These are phyloP conservation scores for Malassezia slooffiae DNA, from an alignment of 1,284 basidiomycete species.

Conservation along the genomic window DNA sequence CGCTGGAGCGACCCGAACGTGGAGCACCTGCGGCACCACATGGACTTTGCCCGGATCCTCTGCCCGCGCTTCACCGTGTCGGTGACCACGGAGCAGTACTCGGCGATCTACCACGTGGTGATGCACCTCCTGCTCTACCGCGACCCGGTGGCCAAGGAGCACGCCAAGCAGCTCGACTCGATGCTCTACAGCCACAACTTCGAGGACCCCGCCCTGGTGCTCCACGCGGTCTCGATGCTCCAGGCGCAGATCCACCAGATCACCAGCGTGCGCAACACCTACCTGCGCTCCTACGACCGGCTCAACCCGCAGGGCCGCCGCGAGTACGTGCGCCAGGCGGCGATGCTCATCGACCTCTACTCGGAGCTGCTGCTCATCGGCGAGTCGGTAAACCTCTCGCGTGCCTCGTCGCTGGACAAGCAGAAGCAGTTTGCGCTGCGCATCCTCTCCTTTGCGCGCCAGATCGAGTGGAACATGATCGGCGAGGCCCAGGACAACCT, in stretches of 20 bases:
- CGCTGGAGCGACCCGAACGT: slow-evolving; percentile 40
- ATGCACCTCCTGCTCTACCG: slow-evolving; percentile 72
- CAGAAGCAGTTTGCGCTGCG: slow-evolving; percentile 68
- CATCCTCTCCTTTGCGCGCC: slow-evolving; percentile 68
- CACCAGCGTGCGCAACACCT: slow-evolving; percentile 29
- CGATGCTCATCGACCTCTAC: slow-evolving; percentile 62
- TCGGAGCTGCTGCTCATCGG: slow-evolving; percentile 70
- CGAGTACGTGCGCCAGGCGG: slow-evolving; percentile 58
- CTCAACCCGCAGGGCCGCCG: slow-evolving; percentile 52
- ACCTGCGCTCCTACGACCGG: slow-evolving; percentile 43
- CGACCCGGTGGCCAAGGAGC: slow-evolving; percentile 56
- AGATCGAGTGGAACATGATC: slow-evolving; percentile 90
- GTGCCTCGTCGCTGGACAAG: slow-evolving; percentile 55
- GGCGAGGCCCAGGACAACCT: slow-evolving; percentile 58
- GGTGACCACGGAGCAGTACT: slow-evolving; percentile 74
- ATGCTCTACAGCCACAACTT: slow-evolving; percentile 85
- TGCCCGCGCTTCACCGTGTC: slow-evolving; percentile 68
- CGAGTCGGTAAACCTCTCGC: slow-evolving; percentile 73
- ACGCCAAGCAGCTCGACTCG: slow-evolving; percentile 53
- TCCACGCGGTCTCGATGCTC: slow-evolving; percentile 61
- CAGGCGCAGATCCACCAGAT: slow-evolving; percentile 62
- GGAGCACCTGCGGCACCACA: slow-evolving; percentile 68
- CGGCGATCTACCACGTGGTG: slow-evolving; percentile 74
- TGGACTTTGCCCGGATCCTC: slow-evolving; percentile 67
- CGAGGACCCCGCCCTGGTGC: slow-evolving; percentile 61